Base-by-base conservation (phyloP, 2,329 filamentous ascomycete genomes). In the Curvularia sp. region DNA sequence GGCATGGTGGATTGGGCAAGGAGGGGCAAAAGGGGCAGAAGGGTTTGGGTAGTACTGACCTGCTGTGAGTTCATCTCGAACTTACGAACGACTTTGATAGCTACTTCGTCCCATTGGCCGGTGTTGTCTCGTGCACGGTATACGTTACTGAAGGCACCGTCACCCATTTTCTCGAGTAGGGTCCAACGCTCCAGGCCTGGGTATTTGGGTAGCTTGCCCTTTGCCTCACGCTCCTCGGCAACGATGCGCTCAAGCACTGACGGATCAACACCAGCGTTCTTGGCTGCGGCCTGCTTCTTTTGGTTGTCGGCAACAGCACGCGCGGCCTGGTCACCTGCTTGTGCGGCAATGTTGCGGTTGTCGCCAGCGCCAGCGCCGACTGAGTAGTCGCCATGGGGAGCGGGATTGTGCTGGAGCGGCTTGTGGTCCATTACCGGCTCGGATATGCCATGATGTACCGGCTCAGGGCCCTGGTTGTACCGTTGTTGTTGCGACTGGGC, bases 1-100 rank as follows among this genome's bases (percentile, higher is more conserved):
- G 63, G 68, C 55, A 55, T 27, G 13, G 57, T 48, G 62, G 67
- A 57, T 69, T 73, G 75, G 64, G 72, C 50, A 70, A 70, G 65
- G 57, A 65, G 70, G 74, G 73, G 65, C 60, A 67, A 18, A 19
- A n/a, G n/a, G 27, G 38, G 38, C 27, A 46, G n/a, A 46, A 21
- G 38, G 47, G 21, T 30, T 41, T 47, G 65, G 71, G 69, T 60
- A 47, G 63, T 66, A 89, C 93, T 86, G 86, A 99, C 95, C 92
- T 98, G 95, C 83, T 90, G 93, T 67, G 89, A 93, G 81, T 97
- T 98, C 92, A 99, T 97, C 80, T 99, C 95, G 77, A 92, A 98
- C 81, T 98, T 98, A 74, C 95, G 90, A 64, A 99, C 95, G 50
- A 99, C 95, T 80, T 99, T 99, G 84, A 99, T 98, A 69, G 94